Conservation (phyloP, 805 yeast species). For the Cyberlindnera samutprakarnensis region DNA sequence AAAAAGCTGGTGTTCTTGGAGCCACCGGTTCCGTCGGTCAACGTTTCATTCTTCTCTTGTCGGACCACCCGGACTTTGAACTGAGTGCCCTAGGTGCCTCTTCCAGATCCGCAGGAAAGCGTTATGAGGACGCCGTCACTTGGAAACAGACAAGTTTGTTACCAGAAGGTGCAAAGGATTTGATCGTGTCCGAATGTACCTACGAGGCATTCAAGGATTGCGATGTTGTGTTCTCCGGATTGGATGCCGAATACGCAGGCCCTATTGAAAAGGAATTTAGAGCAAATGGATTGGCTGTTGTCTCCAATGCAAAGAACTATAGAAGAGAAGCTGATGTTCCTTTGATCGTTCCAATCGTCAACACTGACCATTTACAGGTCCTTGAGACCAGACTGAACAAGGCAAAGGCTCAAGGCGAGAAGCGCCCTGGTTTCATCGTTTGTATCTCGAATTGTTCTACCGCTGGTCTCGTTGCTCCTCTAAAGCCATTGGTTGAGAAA, state of each 20-base stretch:
- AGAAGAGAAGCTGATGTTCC: constrained; percentile 86
- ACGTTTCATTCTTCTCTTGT: constrained; percentile 77
- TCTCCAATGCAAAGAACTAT: constrained; percentile 95
- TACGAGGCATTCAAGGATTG: constrained; percentile 76
- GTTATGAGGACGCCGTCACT: constrained; percentile 74
- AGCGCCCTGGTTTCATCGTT: constrained; percentile 73
- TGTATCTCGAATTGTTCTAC: constrained; percentile 98
- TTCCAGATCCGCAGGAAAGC: constrained; percentile 85
- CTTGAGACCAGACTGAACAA: constrained; percentile 49
- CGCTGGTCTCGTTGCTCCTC: constrained; percentile 94
- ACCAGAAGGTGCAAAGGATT: constrained; percentile 57
- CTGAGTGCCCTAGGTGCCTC: constrained; percentile 87
- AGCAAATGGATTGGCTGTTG: constrained; percentile 72
- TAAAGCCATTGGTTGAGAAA: constrained; percentile 83
- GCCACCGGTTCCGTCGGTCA: constrained; percentile 99
- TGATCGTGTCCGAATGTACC: constrained; percentile 72
- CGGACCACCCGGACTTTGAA: constrained; percentile 87
- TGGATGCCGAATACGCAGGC: constrained; percentile 92
- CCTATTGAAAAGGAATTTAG: constrained; percentile 80
- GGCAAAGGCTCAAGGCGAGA: constrained; percentile 47
- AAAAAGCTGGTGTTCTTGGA: constrained; percentile 80
- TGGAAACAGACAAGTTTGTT: constrained; percentile 91
- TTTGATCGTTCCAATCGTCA: constrained; percentile 89
- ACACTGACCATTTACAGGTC: constrained; percentile 80
- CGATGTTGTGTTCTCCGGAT: constrained; percentile 90